Conservation (phyloP, 2,329 filamentous ascomycete genomes). For the Seiridium unicorne region DNA sequence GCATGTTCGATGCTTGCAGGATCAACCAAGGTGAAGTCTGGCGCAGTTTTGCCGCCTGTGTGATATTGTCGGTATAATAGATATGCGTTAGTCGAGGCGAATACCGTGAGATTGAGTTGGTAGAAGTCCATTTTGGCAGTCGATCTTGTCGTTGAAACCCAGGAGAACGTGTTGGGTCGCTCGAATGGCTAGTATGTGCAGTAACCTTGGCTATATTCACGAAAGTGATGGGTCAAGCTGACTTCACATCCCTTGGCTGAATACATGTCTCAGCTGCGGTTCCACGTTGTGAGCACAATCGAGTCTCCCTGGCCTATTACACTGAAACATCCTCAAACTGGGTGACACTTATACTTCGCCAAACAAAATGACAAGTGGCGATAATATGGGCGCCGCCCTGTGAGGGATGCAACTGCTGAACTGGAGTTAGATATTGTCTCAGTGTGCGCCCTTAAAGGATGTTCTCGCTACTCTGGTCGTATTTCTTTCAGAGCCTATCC, state of each 20-base stretch:
- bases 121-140: constrained; percentile 18
- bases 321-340: neutral
- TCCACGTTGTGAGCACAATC: neutral
- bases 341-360: too few relatives aligned
- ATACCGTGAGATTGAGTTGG: constrained; percentile 19
- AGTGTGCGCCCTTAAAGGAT: too few relatives aligned
- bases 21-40: constrained; percentile 29
- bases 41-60: constrained; percentile 6
- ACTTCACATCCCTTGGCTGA: neutral
- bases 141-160: too few relatives aligned
- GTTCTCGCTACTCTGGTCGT: neutral
- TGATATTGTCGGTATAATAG: constrained; percentile 22
- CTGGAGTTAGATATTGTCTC: too few relatives aligned
- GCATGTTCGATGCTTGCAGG: neutral
- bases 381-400: too few relatives aligned
- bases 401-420: too few relatives aligned
- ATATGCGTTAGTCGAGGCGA: constrained; percentile 19
- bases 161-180: neutral
- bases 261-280: neutral
- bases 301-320: neutral
- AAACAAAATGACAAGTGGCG: too few relatives aligned
- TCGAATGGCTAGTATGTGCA: neutral
- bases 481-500: neutral
- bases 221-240: neutral
- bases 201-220: too few relatives aligned